Base-by-base conservation (phyloP, 768 basidiomycete species). In the Pleurotus djamor region DNA sequence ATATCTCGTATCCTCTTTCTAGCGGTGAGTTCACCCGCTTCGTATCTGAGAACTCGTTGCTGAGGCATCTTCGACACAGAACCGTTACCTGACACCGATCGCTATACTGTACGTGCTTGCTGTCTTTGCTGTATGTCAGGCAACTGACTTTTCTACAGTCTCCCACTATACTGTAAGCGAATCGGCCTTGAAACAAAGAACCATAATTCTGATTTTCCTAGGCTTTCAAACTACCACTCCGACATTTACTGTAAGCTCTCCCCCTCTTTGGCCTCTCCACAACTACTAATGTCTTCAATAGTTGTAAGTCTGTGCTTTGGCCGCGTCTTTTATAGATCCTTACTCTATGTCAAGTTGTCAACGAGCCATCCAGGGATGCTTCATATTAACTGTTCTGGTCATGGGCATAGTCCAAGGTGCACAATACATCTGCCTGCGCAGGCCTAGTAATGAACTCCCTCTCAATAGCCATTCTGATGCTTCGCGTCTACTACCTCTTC, bases 401-500 rank as follows among this genome's bases (percentile, higher is more conserved):
- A 64, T 76, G 34, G 64, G 61, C 13, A 65, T 74, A 33, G 68
- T 76, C 48, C 75, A 76, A 70, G 75, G 75, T 72, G 37, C n/a
- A 49, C 21, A 28, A 28, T 28, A 28, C 21, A n/a, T n/a, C n/a
- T n/a, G n/a, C n/a, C n/a, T n/a, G n/a, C n/a, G n/a, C n/a, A n/a
- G n/a, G n/a, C n/a, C n/a, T n/a, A n/a, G n/a, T n/a, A n/a, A n/a
- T n/a, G n/a, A n/a, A n/a, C n/a, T n/a, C n/a, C n/a, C n/a, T n/a
- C n/a, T n/a, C n/a, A n/a, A n/a, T n/a, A n/a, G 77, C 71, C 17
- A 76, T 77, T 47, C 70, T 79, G 13, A 71, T 74, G 35, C 64
- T 72, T 41, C 72, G 78, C 28, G 71, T 76, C 32, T 80, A 76
- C 76, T 76, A 76, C 62, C 70, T 78, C 47, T 79, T 77, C 59